A percentile compares a stretch with the other conserved stretches of the same genome.
These are phyloP conservation scores for Lachnellula occidentalis DNA, from an alignment of 2,329 filamentous ascomycete genomes.

Conservation along the genomic window DNA sequence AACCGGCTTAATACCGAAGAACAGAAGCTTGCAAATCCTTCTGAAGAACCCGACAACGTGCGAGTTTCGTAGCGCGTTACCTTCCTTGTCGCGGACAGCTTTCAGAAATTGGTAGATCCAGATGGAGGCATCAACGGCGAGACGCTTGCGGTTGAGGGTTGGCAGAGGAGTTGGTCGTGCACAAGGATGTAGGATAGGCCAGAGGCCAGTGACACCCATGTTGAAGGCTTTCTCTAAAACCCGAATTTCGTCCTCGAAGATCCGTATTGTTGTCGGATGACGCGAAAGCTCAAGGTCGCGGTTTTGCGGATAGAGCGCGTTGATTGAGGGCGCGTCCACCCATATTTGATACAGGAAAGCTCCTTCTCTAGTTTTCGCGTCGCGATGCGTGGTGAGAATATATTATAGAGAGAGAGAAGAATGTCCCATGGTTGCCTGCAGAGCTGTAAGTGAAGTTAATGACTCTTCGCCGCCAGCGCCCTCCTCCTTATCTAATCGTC, in stretches of 20 bases:
- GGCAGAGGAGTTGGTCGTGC: slow-evolving; percentile 94
- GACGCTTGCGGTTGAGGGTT: slow-evolving; percentile 90
- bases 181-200: slow-evolving; percentile 92
- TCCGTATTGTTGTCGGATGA: background rate
- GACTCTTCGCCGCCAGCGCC: slow-evolving; percentile 1
- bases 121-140: slow-evolving; percentile 96
- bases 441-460: slow-evolving; percentile 6
- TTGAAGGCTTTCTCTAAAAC: slow-evolving; percentile 10
- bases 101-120: slow-evolving; percentile 99
- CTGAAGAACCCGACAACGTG: slow-evolving; percentile 98
- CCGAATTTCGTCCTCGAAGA: background rate
- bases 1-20: slow-evolving; percentile 91
- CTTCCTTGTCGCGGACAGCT: slow-evolving; percentile 96
- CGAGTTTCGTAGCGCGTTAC: slow-evolving; percentile 90
- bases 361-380: background rate
- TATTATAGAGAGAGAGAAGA: background rate
- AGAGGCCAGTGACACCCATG: slow-evolving; percentile 98
- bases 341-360: slow-evolving; percentile 5
- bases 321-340: slow-evolving; percentile 1
- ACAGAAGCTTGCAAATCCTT: slow-evolving; percentile 93
- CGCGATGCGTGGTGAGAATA: background rate
- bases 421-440: background rate
- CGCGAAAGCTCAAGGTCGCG: slow-evolving; percentile 6
- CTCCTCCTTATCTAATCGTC: slow-evolving; percentile 11
- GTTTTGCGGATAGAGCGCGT: background rate